Base-by-base conservation (phyloP, 78 protist species). In the Bodo saltans region DNA sequence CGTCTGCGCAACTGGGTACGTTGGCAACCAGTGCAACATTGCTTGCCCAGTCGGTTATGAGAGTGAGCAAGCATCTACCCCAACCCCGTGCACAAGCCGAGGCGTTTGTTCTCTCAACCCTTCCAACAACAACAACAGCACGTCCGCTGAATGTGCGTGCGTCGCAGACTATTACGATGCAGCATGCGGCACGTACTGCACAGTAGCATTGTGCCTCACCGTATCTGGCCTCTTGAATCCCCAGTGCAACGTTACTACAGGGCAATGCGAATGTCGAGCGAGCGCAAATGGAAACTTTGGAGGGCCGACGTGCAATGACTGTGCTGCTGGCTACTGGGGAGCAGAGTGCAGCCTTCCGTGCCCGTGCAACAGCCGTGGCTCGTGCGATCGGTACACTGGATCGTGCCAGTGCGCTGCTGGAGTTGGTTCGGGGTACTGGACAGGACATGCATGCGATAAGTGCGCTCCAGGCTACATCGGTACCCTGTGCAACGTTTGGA, bases 51-150 rank as follows among this genome's bases (percentile, higher is more conserved):
- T 8, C n/a, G 60, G n/a, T n/a, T 38, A 39, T 26, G 12, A 47
- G 38, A 81, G 67, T 60, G n/a, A n/a, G n/a, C n/a, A n/a, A n/a
- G n/a, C n/a, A n/a, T n/a, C n/a, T n/a, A n/a, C n/a, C n/a, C n/a
- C n/a, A n/a, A n/a, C n/a, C n/a, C 85, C 85, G 11, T 81, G 85
- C 74, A 52, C 11, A 32, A 72, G 85, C 25, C 73, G 67, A 32
- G 85, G 85, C 33, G 12, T 2, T 17, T 81, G 85, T n/a, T n/a
- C n/a, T n/a, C n/a, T n/a, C n/a, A n/a, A n/a, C n/a, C n/a, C n/a
- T n/a, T n/a, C n/a, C 68, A 12, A 3, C 39, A 72, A 81, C 25
- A 67, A 67, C 21, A 1, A 2, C 28, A 25, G 8, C 32, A 72
- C 73, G 28, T 37, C 72, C 60, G 60, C n/a, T 17, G 60, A 23